Base-by-base conservation (phyloP, 2,329 filamentous ascomycete genomes). In the Eutypella sp. region DNA sequence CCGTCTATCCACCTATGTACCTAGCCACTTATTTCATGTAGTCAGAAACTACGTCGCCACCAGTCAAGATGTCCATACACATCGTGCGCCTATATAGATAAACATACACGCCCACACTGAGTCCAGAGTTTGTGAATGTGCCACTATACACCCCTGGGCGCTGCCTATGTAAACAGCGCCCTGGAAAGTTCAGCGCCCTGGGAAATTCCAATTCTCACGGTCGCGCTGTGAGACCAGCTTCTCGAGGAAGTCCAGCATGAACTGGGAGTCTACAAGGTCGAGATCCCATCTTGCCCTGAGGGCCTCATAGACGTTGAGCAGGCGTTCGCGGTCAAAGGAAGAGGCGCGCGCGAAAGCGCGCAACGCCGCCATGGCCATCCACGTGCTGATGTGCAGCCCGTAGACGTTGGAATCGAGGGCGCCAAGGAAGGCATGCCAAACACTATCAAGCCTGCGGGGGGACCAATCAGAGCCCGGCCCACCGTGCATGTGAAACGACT, bases 401-500 rank as follows among this genome's bases (percentile, higher is more conserved):
- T 71, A 64, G 1, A 69, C 67, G 6, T 67, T 60, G 16, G 68
- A 63, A 44, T 81, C 75, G 2, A 79, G 61, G 0, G 78, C 75
- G 13, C 70, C 62, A 13, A 86, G 68, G 51, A 90, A 81, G 1
- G 85, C 78, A 8, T 72, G 64, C 75, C 87, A 86, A 10, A 89
- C 79, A 36, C 72, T 74, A 37, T 84, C 75, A 3, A 97, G 76
- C n/a, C 82, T 77, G 52, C 76, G 67, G 24, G 73, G 70, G 23
- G 81, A 89, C 92, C 93, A 99, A 11, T 80, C 74, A 0, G 83
- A 82, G 51, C 82, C 66, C 1, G 72, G 61, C 22, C 81, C 82
- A 10, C 91, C 92, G 59, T 96, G 84, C 2, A 71, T 65, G 25
- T 77, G 74, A 60, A 97, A 99, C 0, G 87, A 90, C 57, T 89